A percentile compares a stretch with the other conserved stretches of the same genome.
phyloP scores from a whole-genome alignment of 2,329 filamentous ascomycete species.

The Fusarium sp. region DNA sequence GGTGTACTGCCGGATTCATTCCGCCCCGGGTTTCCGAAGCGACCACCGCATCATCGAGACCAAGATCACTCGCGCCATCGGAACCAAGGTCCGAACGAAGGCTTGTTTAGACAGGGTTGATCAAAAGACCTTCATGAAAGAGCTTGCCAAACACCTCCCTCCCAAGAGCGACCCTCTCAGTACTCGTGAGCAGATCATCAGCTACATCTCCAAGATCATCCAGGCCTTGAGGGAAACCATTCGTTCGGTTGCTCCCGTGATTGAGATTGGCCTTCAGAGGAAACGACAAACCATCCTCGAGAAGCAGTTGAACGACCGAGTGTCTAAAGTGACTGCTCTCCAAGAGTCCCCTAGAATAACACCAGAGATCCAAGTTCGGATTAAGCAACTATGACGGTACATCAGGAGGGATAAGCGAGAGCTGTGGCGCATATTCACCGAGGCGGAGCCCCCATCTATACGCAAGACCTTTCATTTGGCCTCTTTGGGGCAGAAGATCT shows the following conservation, averaged over 20 bases:
- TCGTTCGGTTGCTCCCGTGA: not conserved
- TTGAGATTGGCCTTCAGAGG: not conserved
- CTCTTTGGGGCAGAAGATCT: not conserved
- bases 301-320: not conserved
- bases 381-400: not conserved
- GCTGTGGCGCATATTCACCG: not conserved
- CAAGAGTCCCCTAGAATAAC: not conserved
- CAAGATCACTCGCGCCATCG: not conserved
- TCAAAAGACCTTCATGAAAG: not conserved
- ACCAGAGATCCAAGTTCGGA: not conserved
- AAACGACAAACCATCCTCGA: not conserved
- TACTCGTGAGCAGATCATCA: not conserved
- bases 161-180: fast-evolving
- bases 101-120: not conserved
- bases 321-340: not conserved
- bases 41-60: not conserved
- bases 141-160: not conserved
- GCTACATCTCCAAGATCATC: not conserved
- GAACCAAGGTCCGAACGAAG: not conserved
- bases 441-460: not conserved
- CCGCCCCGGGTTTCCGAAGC: not conserved
- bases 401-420: not conserved
- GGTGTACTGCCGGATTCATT: not conserved
- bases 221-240: not conserved
- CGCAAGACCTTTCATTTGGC: not conserved